Conservation (phyloP, 176 grass and related monocot genomes). For the Zizania latifolia region DNA sequence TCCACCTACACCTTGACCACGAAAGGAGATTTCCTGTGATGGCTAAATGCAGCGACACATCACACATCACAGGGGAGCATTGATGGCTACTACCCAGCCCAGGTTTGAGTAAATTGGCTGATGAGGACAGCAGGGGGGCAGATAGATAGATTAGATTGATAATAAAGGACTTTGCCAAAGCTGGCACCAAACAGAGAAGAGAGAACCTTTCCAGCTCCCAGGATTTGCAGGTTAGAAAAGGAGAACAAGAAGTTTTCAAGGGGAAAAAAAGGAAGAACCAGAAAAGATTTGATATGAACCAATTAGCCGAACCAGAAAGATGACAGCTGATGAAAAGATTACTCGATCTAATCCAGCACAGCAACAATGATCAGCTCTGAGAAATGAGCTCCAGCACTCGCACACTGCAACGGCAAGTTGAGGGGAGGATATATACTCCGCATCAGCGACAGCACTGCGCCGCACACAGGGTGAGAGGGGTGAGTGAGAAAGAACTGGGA, state of each 20-base stretch:
- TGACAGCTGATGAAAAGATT: background rate
- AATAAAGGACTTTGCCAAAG: constrained; percentile 23
- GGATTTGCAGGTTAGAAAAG: constrained; percentile 20
- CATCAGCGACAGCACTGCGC: background rate
- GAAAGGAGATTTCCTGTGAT: constrained; percentile 34
- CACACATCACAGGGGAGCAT: constrained; percentile 28
- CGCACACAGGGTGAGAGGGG: background rate
- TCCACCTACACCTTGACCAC: constrained; percentile 18
- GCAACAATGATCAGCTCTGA: constrained; percentile 15
- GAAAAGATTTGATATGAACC: background rate
- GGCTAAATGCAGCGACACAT: constrained; percentile 21
- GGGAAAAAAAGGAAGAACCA: background rate
- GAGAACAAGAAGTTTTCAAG: constrained; percentile 8
- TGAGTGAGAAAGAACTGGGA: too few species aligned
- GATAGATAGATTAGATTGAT: too few species aligned
- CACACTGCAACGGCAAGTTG: background rate
- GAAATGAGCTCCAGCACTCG: background rate
- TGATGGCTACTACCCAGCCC: constrained; percentile 9
- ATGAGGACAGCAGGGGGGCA: constrained; percentile 18
- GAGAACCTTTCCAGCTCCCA: background rate
- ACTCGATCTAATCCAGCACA: constrained; percentile 27
- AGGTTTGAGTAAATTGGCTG: constrained; percentile 32
- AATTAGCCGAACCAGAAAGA: too few species aligned
- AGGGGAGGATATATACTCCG: background rate
- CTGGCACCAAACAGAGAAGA: constrained; percentile 12